Base-by-base conservation (phyloP, 768 basidiomycete species). In the Hypholoma sublateritium region DNA sequence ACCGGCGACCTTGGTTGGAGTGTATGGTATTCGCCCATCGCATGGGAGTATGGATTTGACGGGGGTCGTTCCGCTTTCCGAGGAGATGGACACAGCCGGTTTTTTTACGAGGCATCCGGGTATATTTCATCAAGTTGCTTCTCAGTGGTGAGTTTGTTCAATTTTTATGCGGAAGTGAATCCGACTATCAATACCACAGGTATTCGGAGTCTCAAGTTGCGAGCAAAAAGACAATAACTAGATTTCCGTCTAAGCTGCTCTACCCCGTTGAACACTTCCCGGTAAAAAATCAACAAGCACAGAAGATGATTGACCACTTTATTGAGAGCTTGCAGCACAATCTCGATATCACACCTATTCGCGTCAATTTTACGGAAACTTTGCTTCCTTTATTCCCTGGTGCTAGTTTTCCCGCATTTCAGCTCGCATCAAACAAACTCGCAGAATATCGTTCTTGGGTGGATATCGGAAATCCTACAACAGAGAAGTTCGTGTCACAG, bases 51-150 rank as follows among this genome's bases (percentile, higher is more conserved):
- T 72, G 53, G 69, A 71, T 52, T 34, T 75, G 60, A 60, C 53
- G 11, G 74, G 74, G 2, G 71, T 75, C 13, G 51, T 76, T 0
- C 70, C 74, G 16, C 59, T 76, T 0, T 69, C 73, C 28, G 74
- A 73, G 53, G 73, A 76, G 55, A 73, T 76, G 73, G 74, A 76
- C 57, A 74, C 73, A 4, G 70, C 66, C 8, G 74, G 74, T 2
- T 71, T 71, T 45, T 76, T 76, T 57, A 62, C 72, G 28, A 62
- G 74, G 16, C 69, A 74, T 53, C 71, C 72, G 19, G 56, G 45
- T 13, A 42, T 74, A 17, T 72, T 76, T 57, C 49, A 65, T 34
- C 63, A 67, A 8, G 59, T 74, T 19, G 69, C 67, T 3, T 51
- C 25, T 36, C 60, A 51, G 22, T 76, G 74, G 74, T 74, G 43